Evolutionary conservation across 129 eudicot genomes (phyloP), one percentile per base, ranked within the genome.

Genomic region (Tagetes erecta): DNA sequence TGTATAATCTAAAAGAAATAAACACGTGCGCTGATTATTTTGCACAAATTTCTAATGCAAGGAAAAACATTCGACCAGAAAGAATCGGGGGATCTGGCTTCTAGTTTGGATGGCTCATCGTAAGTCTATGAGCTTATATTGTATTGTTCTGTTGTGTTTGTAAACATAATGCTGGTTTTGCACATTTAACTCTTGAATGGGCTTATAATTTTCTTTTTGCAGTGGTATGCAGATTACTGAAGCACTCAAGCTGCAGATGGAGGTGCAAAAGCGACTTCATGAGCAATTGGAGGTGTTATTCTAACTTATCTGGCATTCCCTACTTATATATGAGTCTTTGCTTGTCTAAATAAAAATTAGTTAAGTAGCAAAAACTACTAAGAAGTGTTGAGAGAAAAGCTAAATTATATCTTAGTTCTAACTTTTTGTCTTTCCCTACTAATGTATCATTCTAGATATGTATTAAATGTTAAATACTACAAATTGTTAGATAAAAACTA

Each of bases 191-290:
- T 8, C 1, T 47, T 49, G 37, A 52, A 47, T 72, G 59, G 33
- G 39, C 66, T 42, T 57, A 67, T 8, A 42, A 36, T 72, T 55
- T 47, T 60, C 49, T 52, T 40, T n/a, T 63, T 64, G 67, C 81
- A 85, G 92, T 44, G 96, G 96, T 41, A 81, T 87, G 88, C 92
- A 90, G 75, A 90, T 90, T 12, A 90, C 87, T 68, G 96, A 87
- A 85, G 93, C 93, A 55, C 88, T 90, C 35, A 90, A 87, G 83
- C 87, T 90, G 81, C 96, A 90, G 78, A 90, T 90, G 96, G 96
- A 90, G 86, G 96, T 90, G 68, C 96, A 90, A 71, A 90, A 90
- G 84, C 83, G 96, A 52, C 87, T 90, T 20, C 96, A 87, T 78
- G 96, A 90, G 69, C 96, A 90, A 67, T 76, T 90, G 76, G 96